Percentiles rank a stretch among this genome's conserved stretches.
Conservation (phyloP, 768 basidiomycete species). For the Holtermannia corniformis region DNA sequence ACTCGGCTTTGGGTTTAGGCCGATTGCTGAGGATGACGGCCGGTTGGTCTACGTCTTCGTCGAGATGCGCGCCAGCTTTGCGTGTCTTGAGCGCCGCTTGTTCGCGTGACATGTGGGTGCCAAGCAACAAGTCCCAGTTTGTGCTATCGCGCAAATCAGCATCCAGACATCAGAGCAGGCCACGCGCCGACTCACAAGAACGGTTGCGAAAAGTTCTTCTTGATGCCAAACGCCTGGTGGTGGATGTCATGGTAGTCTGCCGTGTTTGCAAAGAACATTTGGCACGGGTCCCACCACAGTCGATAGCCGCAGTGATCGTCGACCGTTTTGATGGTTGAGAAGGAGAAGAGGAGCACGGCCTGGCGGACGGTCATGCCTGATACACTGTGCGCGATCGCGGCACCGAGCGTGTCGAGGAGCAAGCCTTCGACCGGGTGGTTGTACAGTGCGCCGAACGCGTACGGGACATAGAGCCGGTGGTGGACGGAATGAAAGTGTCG, state of each 20-base stretch:
- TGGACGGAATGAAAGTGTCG: constrained; percentile 86
- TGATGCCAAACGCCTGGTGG: constrained; percentile 85
- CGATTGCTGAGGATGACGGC: no score
- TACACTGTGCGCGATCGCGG: constrained; percentile 61
- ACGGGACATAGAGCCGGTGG: constrained; percentile 91
- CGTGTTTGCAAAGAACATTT: constrained; percentile 75
- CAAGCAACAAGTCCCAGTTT: constrained; percentile 80
- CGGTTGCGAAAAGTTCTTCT: constrained; percentile 90
- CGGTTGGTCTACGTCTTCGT: no score
- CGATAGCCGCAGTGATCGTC: constrained; percentile 91
- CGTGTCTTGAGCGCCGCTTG: constrained; percentile 27
- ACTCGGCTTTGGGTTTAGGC: no score
- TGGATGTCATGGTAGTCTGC: constrained; percentile 98
- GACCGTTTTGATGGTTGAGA: constrained; percentile 85
- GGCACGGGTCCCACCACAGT: constrained; percentile 84
- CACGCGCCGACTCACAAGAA: constrained; percentile 53
- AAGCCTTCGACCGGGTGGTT: constrained; percentile 96
- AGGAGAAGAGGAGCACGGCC: constrained; percentile 66
- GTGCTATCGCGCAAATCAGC: no score
- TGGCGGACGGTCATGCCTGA: constrained; percentile 69
- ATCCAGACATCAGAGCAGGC: neutral
- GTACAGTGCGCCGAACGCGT: constrained; percentile 92
- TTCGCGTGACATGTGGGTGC: constrained; percentile 54
- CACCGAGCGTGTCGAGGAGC: constrained; percentile 73
- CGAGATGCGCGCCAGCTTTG: neutral